phyloP scores from a whole-genome alignment of 1,139 yeast genomes.

The Yamadazyma spencermartinsiae region DNA sequence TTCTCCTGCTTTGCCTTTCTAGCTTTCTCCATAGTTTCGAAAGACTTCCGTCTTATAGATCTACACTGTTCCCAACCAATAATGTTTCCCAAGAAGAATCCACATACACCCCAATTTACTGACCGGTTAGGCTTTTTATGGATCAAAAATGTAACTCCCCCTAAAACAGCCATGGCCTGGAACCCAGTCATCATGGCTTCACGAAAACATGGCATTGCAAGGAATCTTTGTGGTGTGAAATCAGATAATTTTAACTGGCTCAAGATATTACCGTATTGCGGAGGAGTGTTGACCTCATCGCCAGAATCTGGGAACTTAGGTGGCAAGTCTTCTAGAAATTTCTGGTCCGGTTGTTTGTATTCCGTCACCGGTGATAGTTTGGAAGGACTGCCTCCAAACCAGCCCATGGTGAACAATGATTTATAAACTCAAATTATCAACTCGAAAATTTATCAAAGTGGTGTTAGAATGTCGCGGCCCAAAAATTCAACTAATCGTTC shows the following conservation, averaged over 20 bases:
- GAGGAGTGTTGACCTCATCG: conserved; percentile 16
- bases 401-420: conserved; percentile 29
- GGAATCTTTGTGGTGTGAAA: conserved; percentile 54
- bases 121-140: conserved; percentile 65
- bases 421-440: too few species aligned
- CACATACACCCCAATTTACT: conserved; percentile 82
- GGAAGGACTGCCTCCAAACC: conserved; percentile 32
- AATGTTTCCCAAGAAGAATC: conserved; percentile 74
- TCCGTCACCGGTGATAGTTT: conserved; percentile 29
- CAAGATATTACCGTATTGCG: conserved; percentile 34
- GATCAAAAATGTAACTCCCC: conserved; percentile 68
- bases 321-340: conserved; percentile 37
- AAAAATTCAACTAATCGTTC: too few species aligned
- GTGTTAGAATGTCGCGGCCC: too few species aligned
- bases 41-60: conserved; percentile 61
- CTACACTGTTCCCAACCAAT: conserved; percentile 95
- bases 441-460: too few species aligned
- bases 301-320: conserved; percentile 48
- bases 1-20: conserved; percentile 49
- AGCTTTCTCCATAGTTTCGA: conserved; percentile 63
- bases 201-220: conserved; percentile 82
- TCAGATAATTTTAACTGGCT: conserved; percentile 42
- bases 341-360: conserved; percentile 19
- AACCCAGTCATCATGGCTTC: conserved; percentile 88
- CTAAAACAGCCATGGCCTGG: conserved; percentile 78